phyloP scores from a whole-genome alignment of 129 eudicot genomes.

The Silybum marianum region DNA sequence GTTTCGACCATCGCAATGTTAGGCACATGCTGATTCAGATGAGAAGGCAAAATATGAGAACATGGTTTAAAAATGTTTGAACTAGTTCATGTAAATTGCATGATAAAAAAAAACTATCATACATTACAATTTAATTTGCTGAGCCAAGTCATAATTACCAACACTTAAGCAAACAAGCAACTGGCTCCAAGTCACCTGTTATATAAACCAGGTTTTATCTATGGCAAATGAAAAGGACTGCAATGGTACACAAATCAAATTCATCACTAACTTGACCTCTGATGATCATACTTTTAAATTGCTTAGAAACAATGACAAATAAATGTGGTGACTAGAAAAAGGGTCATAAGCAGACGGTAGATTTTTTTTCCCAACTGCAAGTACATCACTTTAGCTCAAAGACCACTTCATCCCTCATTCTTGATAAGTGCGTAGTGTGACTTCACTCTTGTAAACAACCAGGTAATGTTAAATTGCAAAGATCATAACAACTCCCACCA shows the following conservation, averaged over 20 bases:
- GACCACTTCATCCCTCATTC: no score
- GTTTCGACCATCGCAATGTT: conserved; percentile 97
- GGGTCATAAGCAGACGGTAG: no score
- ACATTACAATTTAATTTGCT: background rate
- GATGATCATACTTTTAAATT: background rate
- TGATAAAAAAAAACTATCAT: conserved; percentile 17
- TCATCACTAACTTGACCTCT: background rate
- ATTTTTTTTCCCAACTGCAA: background rate
- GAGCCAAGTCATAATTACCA: background rate
- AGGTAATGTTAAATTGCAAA: no score
- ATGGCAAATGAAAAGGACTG: background rate
- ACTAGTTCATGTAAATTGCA: conserved; percentile 10
- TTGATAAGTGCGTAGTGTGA: no score
- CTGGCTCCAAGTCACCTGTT: conserved; percentile 6
- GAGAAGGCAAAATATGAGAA: conserved; percentile 22
- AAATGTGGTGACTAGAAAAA: no score
- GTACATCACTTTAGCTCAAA: no score
- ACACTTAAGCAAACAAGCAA: background rate
- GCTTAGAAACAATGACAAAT: no score
- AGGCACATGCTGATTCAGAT: conserved; percentile 70
- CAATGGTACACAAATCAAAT: background rate
- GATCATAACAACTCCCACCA: no score
- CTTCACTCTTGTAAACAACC: no score
- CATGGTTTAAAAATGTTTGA: background rate
- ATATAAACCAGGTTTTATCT: conserved; percentile 11